A percentile compares a stretch with the other conserved stretches of the same genome.
Evolutionary conservation across 2,329 filamentous ascomycete genomes (phyloP).

Genomic region (Nemania diffusa): DNA sequence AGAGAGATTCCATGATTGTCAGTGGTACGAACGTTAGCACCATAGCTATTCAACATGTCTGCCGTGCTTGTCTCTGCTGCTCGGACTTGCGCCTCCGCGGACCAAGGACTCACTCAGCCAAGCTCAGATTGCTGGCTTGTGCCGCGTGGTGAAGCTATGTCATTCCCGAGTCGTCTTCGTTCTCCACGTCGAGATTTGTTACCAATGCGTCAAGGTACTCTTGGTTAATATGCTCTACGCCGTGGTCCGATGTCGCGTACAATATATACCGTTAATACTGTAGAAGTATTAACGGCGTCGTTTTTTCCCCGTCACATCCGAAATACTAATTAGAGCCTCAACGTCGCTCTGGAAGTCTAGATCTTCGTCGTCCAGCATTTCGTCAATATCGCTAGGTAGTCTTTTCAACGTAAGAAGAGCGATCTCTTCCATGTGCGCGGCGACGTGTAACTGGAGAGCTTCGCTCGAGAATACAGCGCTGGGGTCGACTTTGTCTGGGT

Average conservation of each 20-base stretch:
- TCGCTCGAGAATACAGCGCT: conserved; percentile 18
- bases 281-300: no score
- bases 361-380: conserved; percentile 14
- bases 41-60: no score
- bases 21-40: no score
- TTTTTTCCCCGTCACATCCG: no score
- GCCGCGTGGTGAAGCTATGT: conserved; percentile 20
- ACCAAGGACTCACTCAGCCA: conserved; percentile 1
- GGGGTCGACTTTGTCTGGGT: not conserved
- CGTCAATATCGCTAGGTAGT: conserved; percentile 18
- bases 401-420: conserved; percentile 24
- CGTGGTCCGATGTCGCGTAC: no score
- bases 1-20: no score
- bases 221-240: no score
- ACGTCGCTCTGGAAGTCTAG: conserved; percentile 20
- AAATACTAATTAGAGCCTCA: not conserved
- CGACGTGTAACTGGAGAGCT: conserved; percentile 25
- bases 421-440: conserved; percentile 25
- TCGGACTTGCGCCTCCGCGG: not conserved
- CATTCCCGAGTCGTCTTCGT: conserved; percentile 14
- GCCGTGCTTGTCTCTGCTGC: not conserved
- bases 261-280: no score
- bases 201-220: conserved; percentile 3
- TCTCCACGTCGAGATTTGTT: conserved; percentile 1
- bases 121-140: not conserved